Conservation (phyloP, 2,329 filamentous ascomycete genomes). For the Hypoxylon sp. region DNA sequence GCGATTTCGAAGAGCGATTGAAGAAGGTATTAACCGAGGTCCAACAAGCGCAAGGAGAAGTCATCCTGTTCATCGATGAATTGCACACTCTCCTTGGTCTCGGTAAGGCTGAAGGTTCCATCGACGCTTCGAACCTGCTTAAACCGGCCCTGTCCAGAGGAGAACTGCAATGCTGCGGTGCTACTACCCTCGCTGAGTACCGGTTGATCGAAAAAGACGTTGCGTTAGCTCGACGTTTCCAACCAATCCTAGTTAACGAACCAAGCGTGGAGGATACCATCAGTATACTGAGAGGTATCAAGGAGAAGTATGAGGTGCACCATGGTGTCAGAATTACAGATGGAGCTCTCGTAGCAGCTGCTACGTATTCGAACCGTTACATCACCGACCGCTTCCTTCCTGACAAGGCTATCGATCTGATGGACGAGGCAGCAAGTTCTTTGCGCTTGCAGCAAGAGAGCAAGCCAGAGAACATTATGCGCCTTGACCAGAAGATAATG, state of each 20-base stretch:
- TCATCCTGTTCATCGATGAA: conserved; percentile 97
- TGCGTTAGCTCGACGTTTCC: conserved; percentile 90
- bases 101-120: conserved; percentile 95
- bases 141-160: conserved; percentile 95
- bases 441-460: conserved; percentile 94
- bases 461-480: conserved; percentile 94
- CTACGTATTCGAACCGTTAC: conserved; percentile 93
- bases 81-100: conserved; percentile 91
- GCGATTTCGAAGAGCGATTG: conserved; percentile 94
- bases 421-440: conserved; percentile 94
- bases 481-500: conserved; percentile 94
- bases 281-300: conserved; percentile 94
- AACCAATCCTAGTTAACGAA: conserved; percentile 93
- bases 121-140: conserved; percentile 93
- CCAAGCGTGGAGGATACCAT: conserved; percentile 93
- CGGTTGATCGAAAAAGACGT: conserved; percentile 96
- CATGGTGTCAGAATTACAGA: conserved; percentile 97
- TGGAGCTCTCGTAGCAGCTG: conserved; percentile 89
- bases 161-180: conserved; percentile 94
- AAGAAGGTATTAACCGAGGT: conserved; percentile 94
- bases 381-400: conserved; percentile 96
- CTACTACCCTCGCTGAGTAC: conserved; percentile 93
- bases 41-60: conserved; percentile 85
- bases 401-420: conserved; percentile 96
- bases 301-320: conserved; percentile 97